A percentile compares a stretch with the other conserved stretches of the same genome.
These are phyloP conservation scores for Bondarzewia mesenterica DNA, from an alignment of 1,284 basidiomycete species.

Conservation along the genomic window DNA sequence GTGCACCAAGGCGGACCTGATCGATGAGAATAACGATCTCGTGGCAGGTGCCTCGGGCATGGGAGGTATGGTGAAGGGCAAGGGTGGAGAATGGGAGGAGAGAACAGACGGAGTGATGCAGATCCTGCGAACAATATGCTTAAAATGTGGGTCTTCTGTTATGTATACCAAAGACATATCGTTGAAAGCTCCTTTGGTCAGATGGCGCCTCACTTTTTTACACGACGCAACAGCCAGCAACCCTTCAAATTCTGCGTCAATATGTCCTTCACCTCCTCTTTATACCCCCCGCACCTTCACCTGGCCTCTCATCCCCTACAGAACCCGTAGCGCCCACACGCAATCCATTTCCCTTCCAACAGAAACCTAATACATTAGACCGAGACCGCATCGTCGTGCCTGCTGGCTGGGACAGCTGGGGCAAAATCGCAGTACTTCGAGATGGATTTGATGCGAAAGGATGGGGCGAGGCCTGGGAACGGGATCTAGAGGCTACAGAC, in stretches of 20 bases:
- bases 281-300: constrained; percentile 60
- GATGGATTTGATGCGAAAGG: constrained; percentile 85
- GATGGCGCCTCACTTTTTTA: constrained; percentile 93
- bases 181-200: constrained; percentile 20
- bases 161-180: too few relatives aligned
- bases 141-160: constrained; percentile 82
- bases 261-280: constrained; percentile 87
- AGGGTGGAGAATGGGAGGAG: constrained; percentile 90
- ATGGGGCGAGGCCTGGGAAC: constrained; percentile 82
- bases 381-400: constrained; percentile 89
- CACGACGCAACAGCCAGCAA: constrained; percentile 78
- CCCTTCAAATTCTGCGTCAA: constrained; percentile 74
- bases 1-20: constrained; percentile 87
- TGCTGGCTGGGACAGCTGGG: constrained; percentile 96
- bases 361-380: constrained; percentile 88
- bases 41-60: constrained; percentile 64
- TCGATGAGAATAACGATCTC: constrained; percentile 72
- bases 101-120: constrained; percentile 95
- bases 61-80: constrained; percentile 80
- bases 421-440: constrained; percentile 86
- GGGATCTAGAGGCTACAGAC: constrained; percentile 41
- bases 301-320: constrained; percentile 30
- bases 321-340: constrained; percentile 51
- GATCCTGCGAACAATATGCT: constrained; percentile 82
- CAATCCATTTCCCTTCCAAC: constrained; percentile 79